Evolutionary conservation across 129 eudicot species (phyloP).

Genomic region (Silybum marianum): DNA sequence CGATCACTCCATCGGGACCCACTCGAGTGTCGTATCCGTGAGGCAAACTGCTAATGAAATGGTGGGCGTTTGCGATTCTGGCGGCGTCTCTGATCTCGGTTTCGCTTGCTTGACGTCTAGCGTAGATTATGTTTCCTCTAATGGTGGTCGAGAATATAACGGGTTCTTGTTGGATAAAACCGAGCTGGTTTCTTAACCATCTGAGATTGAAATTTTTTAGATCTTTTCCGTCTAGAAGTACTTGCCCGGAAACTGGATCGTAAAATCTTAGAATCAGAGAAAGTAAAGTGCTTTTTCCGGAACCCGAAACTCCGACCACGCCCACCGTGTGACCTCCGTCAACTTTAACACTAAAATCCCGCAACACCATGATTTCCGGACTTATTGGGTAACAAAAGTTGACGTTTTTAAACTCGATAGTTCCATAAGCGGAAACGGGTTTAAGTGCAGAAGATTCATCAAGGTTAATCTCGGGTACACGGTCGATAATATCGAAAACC

Average conservation of each 20-base stretch:
- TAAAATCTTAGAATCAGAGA: slow-evolving; percentile 60
- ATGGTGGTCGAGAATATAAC: slow-evolving; percentile 66
- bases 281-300: slow-evolving; percentile 65
- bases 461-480: slow-evolving; percentile 45
- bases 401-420: slow-evolving; percentile 58
- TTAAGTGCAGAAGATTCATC: slow-evolving; percentile 52
- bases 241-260: slow-evolving; percentile 55
- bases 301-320: slow-evolving; percentile 66
- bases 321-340: slow-evolving; percentile 67
- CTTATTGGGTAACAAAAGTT: slow-evolving; percentile 51
- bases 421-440: slow-evolving; percentile 55
- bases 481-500: slow-evolving; percentile 54
- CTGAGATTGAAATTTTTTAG: slow-evolving; percentile 51
- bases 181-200: slow-evolving; percentile 67
- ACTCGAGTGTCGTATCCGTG: slow-evolving; percentile 62
- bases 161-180: slow-evolving; percentile 65
- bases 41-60: slow-evolving; percentile 64
- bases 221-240: slow-evolving; percentile 57
- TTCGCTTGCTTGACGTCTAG: slow-evolving; percentile 56
- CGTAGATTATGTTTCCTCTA: slow-evolving; percentile 63
- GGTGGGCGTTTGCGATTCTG: slow-evolving; percentile 70
- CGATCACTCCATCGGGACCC: slow-evolving; percentile 60
- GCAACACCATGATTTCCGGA: slow-evolving; percentile 55
- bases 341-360: slow-evolving; percentile 50
- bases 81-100: slow-evolving; percentile 68